phyloP scores from a whole-genome alignment of 768 basidiomycete genomes.

The Lactarius trivialis region DNA sequence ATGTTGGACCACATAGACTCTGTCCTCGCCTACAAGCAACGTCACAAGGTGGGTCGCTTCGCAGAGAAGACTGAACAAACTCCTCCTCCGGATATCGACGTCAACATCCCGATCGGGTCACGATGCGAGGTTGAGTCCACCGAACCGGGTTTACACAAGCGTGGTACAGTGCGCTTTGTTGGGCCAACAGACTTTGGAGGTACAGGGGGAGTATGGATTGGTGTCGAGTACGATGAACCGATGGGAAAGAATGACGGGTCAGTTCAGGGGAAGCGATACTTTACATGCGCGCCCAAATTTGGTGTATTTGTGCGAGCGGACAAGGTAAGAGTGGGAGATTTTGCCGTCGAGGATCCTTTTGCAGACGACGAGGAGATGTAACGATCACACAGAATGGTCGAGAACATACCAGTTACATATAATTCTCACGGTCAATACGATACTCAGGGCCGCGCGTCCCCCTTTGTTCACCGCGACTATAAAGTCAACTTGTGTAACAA shows the following conservation, averaged over 20 bases:
- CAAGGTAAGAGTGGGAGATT: slow-evolving; percentile 77
- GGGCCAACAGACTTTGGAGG: slow-evolving; percentile 73
- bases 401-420: slow-evolving; percentile 7
- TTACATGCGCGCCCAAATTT: slow-evolving; percentile 65
- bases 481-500: background rate
- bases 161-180: slow-evolving; percentile 82
- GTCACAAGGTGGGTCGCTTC: slow-evolving; percentile 84
- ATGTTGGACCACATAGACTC: slow-evolving; percentile 49
- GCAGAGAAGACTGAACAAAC: slow-evolving; percentile 45
- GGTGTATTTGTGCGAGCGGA: slow-evolving; percentile 87
- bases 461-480: slow-evolving; percentile 8
- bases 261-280: slow-evolving; percentile 81
- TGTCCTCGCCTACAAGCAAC: slow-evolving; percentile 83
- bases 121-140: slow-evolving; percentile 77
- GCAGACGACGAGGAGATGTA: slow-evolving; percentile 77
- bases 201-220: slow-evolving; percentile 70
- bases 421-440: slow-evolving; percentile 15
- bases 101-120: slow-evolving; percentile 58
- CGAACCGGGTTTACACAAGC: slow-evolving; percentile 64
- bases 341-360: slow-evolving; percentile 73
- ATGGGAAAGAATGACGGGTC: slow-evolving; percentile 95
- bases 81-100: slow-evolving; percentile 26
- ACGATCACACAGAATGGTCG: slow-evolving; percentile 9
- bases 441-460: slow-evolving; percentile 22
- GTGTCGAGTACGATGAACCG: slow-evolving; percentile 93